Evolutionary conservation across 768 basidiomycete species (phyloP).

Genomic region (Hericium coralloides): DNA sequence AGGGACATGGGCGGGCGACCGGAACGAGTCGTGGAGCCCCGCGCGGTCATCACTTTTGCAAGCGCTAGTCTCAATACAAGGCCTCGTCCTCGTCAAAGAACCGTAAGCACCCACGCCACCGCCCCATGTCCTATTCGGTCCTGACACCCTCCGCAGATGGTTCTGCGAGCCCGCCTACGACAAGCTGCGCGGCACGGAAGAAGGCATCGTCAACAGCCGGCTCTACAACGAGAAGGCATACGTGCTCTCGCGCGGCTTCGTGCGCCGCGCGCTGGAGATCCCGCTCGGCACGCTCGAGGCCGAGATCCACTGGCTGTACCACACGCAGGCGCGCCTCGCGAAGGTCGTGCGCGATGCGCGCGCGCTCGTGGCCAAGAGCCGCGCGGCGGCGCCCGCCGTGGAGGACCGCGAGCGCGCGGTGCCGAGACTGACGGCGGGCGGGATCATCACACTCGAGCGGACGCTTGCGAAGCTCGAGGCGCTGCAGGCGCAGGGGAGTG

Average conservation of each 20-base stretch:
- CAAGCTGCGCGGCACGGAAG: conserved; percentile 83
- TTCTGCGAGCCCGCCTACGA: conserved; percentile 93
- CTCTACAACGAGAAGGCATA: conserved; percentile 92
- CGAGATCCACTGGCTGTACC: conserved; percentile 72
- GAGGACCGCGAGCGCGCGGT: conserved; percentile 42
- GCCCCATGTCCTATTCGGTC: conserved; percentile 1
- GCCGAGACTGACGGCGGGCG: conserved; percentile 70
- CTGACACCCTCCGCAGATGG: conserved; percentile 39
- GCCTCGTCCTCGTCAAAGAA: conserved; percentile 85
- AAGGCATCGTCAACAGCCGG: conserved; percentile 85
- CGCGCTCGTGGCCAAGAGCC: conserved; percentile 62
- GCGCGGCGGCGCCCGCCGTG: conserved; percentile 19
- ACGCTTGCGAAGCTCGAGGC: conserved; percentile 58
- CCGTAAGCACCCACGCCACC: conserved; percentile 47
- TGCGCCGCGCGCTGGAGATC: conserved; percentile 79
- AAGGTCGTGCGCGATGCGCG: conserved; percentile 61
- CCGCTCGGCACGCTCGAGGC: conserved; percentile 61
- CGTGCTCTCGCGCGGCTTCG: conserved; percentile 82
- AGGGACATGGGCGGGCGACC: conserved; percentile 89
- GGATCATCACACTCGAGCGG: conserved; percentile 70
- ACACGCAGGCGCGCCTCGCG: conserved; percentile 48
- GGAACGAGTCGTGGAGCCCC: conserved; percentile 81
- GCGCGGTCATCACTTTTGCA: conserved; percentile 81
- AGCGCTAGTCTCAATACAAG: conserved; percentile 90
- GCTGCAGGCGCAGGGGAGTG: conserved; percentile 17